A percentile compares a stretch with the other conserved stretches of the same genome.
These are phyloP conservation scores for Gilbertella persicaria DNA, from an alignment of 371 early-diverging fungal genomes.

Conservation along the genomic window DNA sequence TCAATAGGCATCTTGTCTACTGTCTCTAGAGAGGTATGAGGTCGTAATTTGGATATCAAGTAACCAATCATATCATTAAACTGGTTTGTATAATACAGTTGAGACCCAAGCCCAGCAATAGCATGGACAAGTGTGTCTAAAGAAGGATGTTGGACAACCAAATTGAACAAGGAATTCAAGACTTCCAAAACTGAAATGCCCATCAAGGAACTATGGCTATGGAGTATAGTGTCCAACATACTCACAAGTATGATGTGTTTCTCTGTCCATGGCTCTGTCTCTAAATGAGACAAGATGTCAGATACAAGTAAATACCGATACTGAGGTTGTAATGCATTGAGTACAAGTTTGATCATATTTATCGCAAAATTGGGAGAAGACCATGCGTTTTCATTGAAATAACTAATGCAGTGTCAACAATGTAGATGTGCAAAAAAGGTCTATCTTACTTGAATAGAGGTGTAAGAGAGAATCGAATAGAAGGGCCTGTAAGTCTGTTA, in stretches of 20 bases:
- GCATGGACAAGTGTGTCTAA: constrained; percentile 51
- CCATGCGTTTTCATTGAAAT: constrained; percentile 65
- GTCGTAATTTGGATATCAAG: constrained; percentile 65
- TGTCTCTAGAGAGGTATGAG: constrained; percentile 43
- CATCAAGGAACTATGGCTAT: constrained; percentile 56
- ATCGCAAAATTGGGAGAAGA: constrained; percentile 55
- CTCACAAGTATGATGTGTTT: constrained; percentile 61
- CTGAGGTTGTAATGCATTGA: constrained; percentile 64
- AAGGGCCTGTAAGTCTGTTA: constrained; percentile 36
- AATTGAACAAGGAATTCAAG: constrained; percentile 68
- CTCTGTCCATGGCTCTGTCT: constrained; percentile 27
- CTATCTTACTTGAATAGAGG: constrained; percentile 43
- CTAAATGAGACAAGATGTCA: constrained; percentile 62
- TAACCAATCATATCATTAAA: constrained; percentile 78
- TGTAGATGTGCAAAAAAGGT: too few species aligned
- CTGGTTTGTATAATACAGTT: constrained; percentile 85
- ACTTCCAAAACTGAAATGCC: constrained; percentile 87
- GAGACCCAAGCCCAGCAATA: constrained; percentile 74
- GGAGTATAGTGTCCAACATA: constrained; percentile 59
- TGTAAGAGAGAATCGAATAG: constrained; percentile 47
- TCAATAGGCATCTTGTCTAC: constrained; percentile 51
- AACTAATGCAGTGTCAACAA: too few species aligned
- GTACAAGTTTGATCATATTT: constrained; percentile 56
- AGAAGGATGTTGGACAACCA: constrained; percentile 48
- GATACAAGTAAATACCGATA: constrained; percentile 68